Base-by-base conservation (phyloP, 1,284 basidiomycete genomes). In the Cutaneotrichosporon mucoides region DNA sequence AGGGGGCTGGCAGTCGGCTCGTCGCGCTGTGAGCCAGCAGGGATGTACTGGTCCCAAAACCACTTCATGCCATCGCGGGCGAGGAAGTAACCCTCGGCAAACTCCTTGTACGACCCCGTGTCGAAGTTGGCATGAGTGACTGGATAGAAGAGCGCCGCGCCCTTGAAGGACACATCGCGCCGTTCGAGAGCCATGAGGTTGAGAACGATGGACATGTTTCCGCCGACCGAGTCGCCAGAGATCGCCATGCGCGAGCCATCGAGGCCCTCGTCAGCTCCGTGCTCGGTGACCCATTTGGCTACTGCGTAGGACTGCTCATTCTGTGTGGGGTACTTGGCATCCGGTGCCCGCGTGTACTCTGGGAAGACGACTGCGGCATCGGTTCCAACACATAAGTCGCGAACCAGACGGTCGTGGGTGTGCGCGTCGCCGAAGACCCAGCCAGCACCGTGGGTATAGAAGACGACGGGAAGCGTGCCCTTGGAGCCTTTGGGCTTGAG, bases 1-100 rank as follows among this genome's bases (percentile, higher is more conserved):
- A 63, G 61, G 0, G 61, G 61, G 9, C 33, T 38, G 4, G 57
- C 61, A 11, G 55, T 57, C 3, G 41, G 45, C 41, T 63, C 48
- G 38, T 35, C 33, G 6, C 61, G 42, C 48, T 57, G 15, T 11
- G 10, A 13, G 38, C 46, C 45, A 52, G 57, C 48, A 0, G 50
- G 44, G 38, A 43, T 35, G 48, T 63, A 63, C 58, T 56, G 55
- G 55, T 63, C 61, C 61, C 61, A 63, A 55, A 63, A 63, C 61
- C 61, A 63, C 57, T 60, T 63, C 61, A 63, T 63, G 47, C 55
- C 61, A 43, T 63, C 57, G 37, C 55, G 52, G 6, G 52, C 40
- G 52, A 63, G 58, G 49, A 57, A 63, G 47, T 59, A 63, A 33
- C 61, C 61, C 11, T 7, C 35, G 0, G 43, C 53, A 48, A 63